Percentiles rank a stretch among this genome's conserved stretches.
Conservation (phyloP, 306 rosid genomes). For the Pyrus bretschneideri region DNA sequence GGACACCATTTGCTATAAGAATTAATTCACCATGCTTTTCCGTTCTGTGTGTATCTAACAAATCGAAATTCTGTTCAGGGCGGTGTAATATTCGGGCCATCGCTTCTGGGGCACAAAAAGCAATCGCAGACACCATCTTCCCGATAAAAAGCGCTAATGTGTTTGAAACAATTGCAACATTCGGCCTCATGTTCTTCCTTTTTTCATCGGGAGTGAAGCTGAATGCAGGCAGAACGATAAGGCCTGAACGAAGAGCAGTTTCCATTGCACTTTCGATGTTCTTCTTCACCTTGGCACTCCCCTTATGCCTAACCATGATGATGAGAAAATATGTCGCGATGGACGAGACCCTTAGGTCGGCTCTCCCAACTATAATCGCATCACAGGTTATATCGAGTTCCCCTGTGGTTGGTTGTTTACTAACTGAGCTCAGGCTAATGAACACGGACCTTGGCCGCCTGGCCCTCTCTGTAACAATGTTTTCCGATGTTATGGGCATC, state of each 20-base stretch:
- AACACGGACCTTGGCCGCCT: slow-evolving; percentile 57
- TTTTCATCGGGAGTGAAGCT: slow-evolving; percentile 41
- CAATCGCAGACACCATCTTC: slow-evolving; percentile 13
- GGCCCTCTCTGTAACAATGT: slow-evolving; percentile 38
- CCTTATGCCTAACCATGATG: background rate
- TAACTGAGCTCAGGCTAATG: slow-evolving; percentile 46
- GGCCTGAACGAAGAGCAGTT: slow-evolving; percentile 34
- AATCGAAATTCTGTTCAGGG: slow-evolving; percentile 23
- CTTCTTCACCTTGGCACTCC: slow-evolving; percentile 10
- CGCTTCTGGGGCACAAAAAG: slow-evolving; percentile 32
- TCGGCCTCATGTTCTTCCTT: slow-evolving; percentile 45
- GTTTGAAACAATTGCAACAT: slow-evolving; percentile 32
- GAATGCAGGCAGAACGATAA: slow-evolving; percentile 23
- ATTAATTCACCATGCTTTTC: background rate
- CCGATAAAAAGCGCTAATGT: slow-evolving; percentile 29
- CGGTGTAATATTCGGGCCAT: slow-evolving; percentile 56
- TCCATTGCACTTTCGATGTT: slow-evolving; percentile 31
- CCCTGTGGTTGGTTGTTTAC: slow-evolving; percentile 31
- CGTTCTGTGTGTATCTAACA: background rate
- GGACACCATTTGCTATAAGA: background rate
- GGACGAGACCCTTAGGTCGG: background rate
- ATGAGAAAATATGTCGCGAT: background rate
- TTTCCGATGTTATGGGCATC: slow-evolving; percentile 33
- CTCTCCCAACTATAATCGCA: slow-evolving; percentile 23
- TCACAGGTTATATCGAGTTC: slow-evolving; percentile 40